Base-by-base conservation (phyloP, 371 early-diverging fungal species). In the Haplosporangium sp. region DNA sequence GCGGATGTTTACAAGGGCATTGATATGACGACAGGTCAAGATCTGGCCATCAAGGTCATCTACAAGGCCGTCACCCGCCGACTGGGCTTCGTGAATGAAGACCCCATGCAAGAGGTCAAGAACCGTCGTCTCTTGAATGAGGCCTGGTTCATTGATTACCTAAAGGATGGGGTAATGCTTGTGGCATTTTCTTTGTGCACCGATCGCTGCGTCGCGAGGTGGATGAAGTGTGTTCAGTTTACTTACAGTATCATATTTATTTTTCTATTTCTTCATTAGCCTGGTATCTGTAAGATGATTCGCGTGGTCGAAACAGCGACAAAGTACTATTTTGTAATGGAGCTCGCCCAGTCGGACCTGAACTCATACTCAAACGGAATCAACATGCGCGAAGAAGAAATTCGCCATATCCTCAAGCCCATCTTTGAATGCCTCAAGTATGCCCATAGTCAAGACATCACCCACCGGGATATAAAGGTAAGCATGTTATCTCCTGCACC, bases 391-490 rank as follows among this genome's bases (percentile, higher is more conserved):
- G 77, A 77, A 37, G 77, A 77, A 13, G 77, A 77, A 55, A 77
- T 77, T 40, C 71, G 72, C 1, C 72, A 77, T 55, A 64, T 77
- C 23, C 67, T 77, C 40, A 63, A 64, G 45, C 77, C 77, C 42
- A 71, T 77, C 64, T 77, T 77, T 64, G 77, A 77, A 55, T 77
- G 77, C 45, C 71, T 77, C 52, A 71, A 77, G 62, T 66, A 71
- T 53, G 77, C 77, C 2, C 77, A 77, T 23, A 56, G 53, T 37
- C 71, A 56, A 9, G 68, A 77, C 38, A 71, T 77, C 41, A 77
- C 72, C n/a, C 77, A 77, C 42, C 71, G 77, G 16, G 77, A 77
- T 54, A 71, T 77, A 61, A 77, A 77, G 77, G 77, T 76, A 76
- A 3, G n/a, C n/a, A n/a, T n/a, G n/a, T n/a, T n/a, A n/a, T n/a